Evolutionary conservation across 164 flowering plant species (phyloP).

Genomic region (Kingdonia uniflora): DNA sequence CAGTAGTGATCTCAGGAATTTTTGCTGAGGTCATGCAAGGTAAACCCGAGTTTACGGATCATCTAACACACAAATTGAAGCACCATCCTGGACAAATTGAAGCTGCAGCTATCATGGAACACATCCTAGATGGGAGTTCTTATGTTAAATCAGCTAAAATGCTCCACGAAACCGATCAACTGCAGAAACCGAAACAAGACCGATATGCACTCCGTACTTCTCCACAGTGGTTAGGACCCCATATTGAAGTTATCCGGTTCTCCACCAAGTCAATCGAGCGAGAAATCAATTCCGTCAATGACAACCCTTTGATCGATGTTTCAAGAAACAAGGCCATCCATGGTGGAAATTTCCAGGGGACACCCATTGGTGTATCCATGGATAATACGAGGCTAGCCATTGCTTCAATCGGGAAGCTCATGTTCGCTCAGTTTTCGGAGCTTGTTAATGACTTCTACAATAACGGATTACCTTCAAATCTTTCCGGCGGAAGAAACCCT

Average conservation of each 20-base stretch:
- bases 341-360: slow-evolving; percentile 29
- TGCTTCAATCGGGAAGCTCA: slow-evolving; percentile 26
- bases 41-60: slow-evolving; percentile 14
- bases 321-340: slow-evolving; percentile 23
- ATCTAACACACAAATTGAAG: slow-evolving; percentile 14
- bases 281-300: slow-evolving; percentile 25
- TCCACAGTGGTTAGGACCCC: slow-evolving; percentile 16
- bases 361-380: slow-evolving; percentile 25
- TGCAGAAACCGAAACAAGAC: slow-evolving; percentile 15
- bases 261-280: slow-evolving; percentile 23
- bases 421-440: slow-evolving; percentile 28
- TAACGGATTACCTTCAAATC: slow-evolving; percentile 22
- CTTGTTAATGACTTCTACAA: slow-evolving; percentile 24
- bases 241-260: slow-evolving; percentile 22
- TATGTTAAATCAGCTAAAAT: slow-evolving; percentile 11
- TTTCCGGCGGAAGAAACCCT: slow-evolving; percentile 20
- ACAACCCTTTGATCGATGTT: slow-evolving; percentile 25
- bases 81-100: slow-evolving; percentile 26
- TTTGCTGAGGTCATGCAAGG: slow-evolving; percentile 17
- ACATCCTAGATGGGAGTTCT: slow-evolving; percentile 9
- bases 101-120: slow-evolving; percentile 17
- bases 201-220: slow-evolving; percentile 15
- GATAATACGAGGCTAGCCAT: slow-evolving; percentile 20
- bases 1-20: slow-evolving; percentile 9
- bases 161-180: slow-evolving; percentile 6